These are phyloP conservation scores for Funneliformis geosporum DNA, from an alignment of 192 early-diverging fungal genomes.

Conservation along the genomic window DNA sequence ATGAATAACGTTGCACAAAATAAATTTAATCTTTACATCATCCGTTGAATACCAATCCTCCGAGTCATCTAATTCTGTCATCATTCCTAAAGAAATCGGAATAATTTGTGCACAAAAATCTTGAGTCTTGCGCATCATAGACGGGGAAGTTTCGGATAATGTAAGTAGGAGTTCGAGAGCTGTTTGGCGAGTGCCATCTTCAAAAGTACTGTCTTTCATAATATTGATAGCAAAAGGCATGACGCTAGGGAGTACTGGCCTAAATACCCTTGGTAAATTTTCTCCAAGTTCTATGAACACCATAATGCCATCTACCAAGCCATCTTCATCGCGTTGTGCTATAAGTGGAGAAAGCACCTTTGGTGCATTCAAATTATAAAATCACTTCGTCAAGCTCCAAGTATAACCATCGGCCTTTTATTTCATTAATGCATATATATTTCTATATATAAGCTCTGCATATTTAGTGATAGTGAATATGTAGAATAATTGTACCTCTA, in stretches of 20 bases:
- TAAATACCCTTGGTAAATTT: conserved; percentile 80
- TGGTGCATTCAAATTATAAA: conserved; percentile 7
- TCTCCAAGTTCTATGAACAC: conserved; percentile 89
- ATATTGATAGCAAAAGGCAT: conserved; percentile 75
- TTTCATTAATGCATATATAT: background rate
- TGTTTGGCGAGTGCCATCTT: conserved; percentile 82
- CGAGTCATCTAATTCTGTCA: conserved; percentile 89
- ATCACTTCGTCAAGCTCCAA: background rate
- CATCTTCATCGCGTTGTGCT: conserved; percentile 68
- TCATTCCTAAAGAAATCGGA: conserved; percentile 92
- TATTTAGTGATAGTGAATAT: background rate
- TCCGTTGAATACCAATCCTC: conserved; percentile 89
- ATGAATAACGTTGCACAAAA: background rate
- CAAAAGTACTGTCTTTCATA: conserved; percentile 79
- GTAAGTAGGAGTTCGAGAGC: conserved; percentile 92
- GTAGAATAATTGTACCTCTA: conserved; percentile 56
- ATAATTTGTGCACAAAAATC: conserved; percentile 78
- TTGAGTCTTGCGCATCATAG: conserved; percentile 87
- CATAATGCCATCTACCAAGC: conserved; percentile 69
- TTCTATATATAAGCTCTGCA: background rate
- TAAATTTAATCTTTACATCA: conserved; percentile 51
- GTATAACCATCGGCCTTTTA: background rate
- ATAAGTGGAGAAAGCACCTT: conserved; percentile 70
- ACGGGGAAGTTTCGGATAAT: conserved; percentile 84
- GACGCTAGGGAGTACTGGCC: conserved; percentile 70